Conservation (phyloP, 1,139 yeast genomes). For the Taiozyma onychis region DNA sequence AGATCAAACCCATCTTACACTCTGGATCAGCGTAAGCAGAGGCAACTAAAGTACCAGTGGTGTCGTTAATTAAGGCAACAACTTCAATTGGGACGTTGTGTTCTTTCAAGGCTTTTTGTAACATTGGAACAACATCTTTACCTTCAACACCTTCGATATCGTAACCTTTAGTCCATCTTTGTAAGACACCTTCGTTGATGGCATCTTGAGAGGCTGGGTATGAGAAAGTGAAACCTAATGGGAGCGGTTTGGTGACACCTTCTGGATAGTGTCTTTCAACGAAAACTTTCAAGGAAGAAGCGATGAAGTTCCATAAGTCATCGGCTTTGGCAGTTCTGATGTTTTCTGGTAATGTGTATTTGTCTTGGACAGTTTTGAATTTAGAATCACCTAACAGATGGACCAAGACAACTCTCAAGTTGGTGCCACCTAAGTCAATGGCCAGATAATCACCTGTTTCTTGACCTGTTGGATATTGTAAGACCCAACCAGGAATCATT, state of each 20-base stretch:
- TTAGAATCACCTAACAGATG: constrained; percentile 71
- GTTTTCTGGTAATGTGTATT: constrained; percentile 65
- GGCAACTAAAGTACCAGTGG: constrained; percentile 96
- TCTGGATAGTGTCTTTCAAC: constrained; percentile 56
- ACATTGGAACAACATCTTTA: constrained; percentile 87
- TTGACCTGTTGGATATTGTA: constrained; percentile 87
- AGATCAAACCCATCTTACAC: constrained; percentile 91
- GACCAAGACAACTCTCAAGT: constrained; percentile 84
- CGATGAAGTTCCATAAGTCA: constrained; percentile 83
- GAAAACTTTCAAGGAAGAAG: constrained; percentile 65
- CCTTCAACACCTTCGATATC: constrained; percentile 95
- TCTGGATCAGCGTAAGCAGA: constrained; percentile 87
- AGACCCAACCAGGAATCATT: constrained; percentile 95
- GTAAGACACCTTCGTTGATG: constrained; percentile 81
- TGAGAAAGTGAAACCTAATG: constrained; percentile 93
- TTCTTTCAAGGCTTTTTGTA: constrained; percentile 66
- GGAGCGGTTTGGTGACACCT: constrained; percentile 48
- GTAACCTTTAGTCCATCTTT: constrained; percentile 98
- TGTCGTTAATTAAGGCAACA: constrained; percentile 91
- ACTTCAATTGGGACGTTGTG: constrained; percentile 72
- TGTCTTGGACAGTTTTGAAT: constrained; percentile 79
- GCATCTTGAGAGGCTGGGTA: constrained; percentile 86
- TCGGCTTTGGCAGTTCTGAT: constrained; percentile 70
- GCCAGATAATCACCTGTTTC: constrained; percentile 90
- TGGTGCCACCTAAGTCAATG: constrained; percentile 94